phyloP scores from a whole-genome alignment of 2,329 filamentous ascomycete species.

The Blumeria hordei region DNA sequence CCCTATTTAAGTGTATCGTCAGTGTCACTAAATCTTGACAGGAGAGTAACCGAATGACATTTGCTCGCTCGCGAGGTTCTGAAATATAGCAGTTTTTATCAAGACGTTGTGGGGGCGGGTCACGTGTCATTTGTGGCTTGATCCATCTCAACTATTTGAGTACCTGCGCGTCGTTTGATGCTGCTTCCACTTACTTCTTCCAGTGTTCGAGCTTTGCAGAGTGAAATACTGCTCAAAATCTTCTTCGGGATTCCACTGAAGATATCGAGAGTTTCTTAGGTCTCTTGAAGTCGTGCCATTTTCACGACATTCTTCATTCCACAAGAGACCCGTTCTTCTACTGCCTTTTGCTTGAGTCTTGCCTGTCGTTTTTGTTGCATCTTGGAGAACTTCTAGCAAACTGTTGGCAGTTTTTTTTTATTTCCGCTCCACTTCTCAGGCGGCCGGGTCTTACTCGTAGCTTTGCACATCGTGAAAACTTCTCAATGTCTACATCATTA shows the following conservation, averaged over 20 bases:
- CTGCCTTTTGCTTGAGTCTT: background rate
- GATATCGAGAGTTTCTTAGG: background rate
- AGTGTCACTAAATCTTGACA: background rate
- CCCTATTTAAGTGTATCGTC: background rate
- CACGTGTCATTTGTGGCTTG: background rate
- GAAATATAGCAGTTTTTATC: background rate
- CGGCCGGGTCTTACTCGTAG: background rate
- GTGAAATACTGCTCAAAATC: background rate
- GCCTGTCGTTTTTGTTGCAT: background rate
- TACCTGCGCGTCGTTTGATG: background rate
- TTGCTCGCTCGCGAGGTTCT: background rate
- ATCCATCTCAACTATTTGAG: background rate
- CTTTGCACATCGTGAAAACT: background rate
- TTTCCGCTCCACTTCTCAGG: background rate
- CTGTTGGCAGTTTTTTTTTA: background rate
- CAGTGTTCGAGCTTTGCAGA: background rate
- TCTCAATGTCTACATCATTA: background rate
- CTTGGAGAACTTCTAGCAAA: background rate
- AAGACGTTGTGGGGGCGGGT: background rate
- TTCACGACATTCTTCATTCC: background rate
- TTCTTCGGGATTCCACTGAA: background rate
- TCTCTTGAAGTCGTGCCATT: background rate
- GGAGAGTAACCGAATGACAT: background rate
- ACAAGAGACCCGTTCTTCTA: background rate
- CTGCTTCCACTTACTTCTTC: background rate